Base-by-base conservation (phyloP, 306 rosid genomes). In the Rubus idaeus region DNA sequence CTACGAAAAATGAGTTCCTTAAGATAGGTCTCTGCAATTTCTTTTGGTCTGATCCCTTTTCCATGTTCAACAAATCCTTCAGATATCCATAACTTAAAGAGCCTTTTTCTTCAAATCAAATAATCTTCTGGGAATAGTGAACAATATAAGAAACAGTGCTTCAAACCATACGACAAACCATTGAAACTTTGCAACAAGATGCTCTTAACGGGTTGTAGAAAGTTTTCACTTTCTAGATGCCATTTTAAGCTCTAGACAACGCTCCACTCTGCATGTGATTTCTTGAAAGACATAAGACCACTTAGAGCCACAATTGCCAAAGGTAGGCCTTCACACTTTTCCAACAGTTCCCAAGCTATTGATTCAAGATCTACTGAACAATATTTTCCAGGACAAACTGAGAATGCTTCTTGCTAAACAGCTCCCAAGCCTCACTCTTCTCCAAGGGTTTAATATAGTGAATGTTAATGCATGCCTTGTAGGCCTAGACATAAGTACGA, bases 311-410 rank as follows among this genome's bases (percentile, higher is more conserved):
- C 78, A 39, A 73, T 50, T 14, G 78, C 83, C 10, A 73, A 20
- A 20, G 78, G 83, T 13, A 79, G 51, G 65, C 83, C 83, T 30
- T 66, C 58, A 26, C 83, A 79, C 45, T 30, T 79, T 17, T 23
- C 53, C 14, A 73, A 67, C 51, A 63, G 62, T 46, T 16, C 10
- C 14, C 4, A 30, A 18, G 78, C 78, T 8, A 47, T 16, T n/a
- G 18, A 8, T 75, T 46, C 8, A 63, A 75, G 18, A 23, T 61
- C 60, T 12, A 0, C 1, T 2, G 78, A 71, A 58, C 78, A 75
- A 18, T 0, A 8, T 2, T 63, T 61, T 3, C 16, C 13, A 10
- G 62, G 71, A 62, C 42, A 17, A 51, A 7, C 44, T 12, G 67
- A 69, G 53, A 75, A 79, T 20, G 68, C 60, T 79, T 79, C 68